Percentiles rank a stretch among this genome's conserved stretches.
These are phyloP conservation scores for Barbatosphaeria neglecta DNA, from an alignment of 495 filamentous ascomycete genomes.

Conservation along the genomic window DNA sequence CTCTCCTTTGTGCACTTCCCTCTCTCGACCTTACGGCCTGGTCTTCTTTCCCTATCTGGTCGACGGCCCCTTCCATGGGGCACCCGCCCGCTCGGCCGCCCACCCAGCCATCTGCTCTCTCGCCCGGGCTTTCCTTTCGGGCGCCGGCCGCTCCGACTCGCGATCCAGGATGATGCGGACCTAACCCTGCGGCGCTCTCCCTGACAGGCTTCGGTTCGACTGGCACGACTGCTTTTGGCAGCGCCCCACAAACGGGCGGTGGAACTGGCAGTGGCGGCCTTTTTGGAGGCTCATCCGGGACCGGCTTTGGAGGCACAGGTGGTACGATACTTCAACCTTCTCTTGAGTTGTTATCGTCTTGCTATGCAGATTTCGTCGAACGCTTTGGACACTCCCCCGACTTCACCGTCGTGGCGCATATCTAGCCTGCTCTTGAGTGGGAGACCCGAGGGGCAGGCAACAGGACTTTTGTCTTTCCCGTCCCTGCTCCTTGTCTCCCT, in stretches of 20 bases:
- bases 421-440: background rate
- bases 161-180: background rate
- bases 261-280: slow-evolving; percentile 33
- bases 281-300: slow-evolving; percentile 28
- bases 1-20: too few relatives aligned
- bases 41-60: slow-evolving; percentile 9
- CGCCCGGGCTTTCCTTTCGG: too few relatives aligned
- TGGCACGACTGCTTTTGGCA: slow-evolving; percentile 27
- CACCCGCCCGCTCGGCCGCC: too few relatives aligned
- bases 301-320: slow-evolving; percentile 19
- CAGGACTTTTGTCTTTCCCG: background rate
- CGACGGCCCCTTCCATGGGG: too few relatives aligned
- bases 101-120: too few relatives aligned
- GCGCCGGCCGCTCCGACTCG: too few relatives aligned
- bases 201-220: slow-evolving; percentile 42
- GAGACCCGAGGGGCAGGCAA: background rate
- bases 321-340: slow-evolving; percentile 2
- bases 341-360: background rate
- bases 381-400: background rate
- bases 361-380: background rate
- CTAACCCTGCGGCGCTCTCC: slow-evolving; percentile 3
- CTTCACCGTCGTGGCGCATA: background rate
- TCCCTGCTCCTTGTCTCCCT: too few relatives aligned
- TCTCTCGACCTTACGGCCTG: too few relatives aligned
- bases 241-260: background rate